phyloP scores from a whole-genome alignment of 371 early-diverging fungal species.

The Catenaria anguillulae region DNA sequence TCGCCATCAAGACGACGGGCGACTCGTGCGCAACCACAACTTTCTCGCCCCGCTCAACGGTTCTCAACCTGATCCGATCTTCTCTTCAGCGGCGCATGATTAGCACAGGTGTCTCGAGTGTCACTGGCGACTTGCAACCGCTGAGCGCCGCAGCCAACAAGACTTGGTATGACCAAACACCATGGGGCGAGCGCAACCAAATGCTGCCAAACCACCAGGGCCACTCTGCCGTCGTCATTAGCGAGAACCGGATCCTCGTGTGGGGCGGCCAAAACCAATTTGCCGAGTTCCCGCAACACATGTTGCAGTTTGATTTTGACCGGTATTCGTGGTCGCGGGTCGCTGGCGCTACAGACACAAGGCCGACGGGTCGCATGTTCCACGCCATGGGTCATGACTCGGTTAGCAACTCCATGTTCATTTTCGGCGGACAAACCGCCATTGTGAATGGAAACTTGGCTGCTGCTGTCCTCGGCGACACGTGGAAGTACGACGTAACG shows the following conservation, averaged over 20 bases:
- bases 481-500: not conserved
- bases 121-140: not conserved
- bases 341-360: not conserved
- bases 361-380: slow-evolving; percentile 8
- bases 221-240: not conserved
- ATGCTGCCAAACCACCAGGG: not conserved
- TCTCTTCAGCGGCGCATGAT: not conserved
- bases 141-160: not conserved
- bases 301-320: slow-evolving; percentile 9
- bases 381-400: slow-evolving; percentile 8
- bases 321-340: slow-evolving; percentile 1
- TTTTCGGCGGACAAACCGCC: slow-evolving; percentile 8
- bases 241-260: slow-evolving; percentile 1
- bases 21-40: not conserved
- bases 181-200: not conserved
- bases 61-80: not conserved
- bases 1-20: not conserved
- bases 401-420: not conserved
- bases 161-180: not conserved
- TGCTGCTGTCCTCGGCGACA: not conserved
- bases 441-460: no score
- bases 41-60: not conserved
- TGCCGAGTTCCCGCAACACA: slow-evolving; percentile 2
- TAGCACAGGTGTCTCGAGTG: not conserved
- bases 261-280: slow-evolving; percentile 11